These are phyloP conservation scores for Russula ochroleuca DNA, from an alignment of 768 basidiomycete genomes.

Conservation along the genomic window DNA sequence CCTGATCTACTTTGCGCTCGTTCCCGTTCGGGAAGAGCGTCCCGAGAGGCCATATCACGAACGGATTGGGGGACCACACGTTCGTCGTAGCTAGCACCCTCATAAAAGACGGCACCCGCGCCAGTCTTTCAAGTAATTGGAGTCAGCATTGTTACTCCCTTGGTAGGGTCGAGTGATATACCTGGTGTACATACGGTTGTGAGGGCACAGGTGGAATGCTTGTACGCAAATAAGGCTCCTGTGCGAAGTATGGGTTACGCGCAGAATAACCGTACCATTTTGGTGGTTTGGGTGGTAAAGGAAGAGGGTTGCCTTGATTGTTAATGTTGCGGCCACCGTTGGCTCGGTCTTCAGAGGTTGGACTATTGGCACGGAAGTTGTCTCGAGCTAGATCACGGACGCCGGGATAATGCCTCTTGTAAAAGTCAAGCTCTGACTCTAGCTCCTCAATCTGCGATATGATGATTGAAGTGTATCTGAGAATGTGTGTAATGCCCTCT, in stretches of 20 bases:
- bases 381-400: conserved; percentile 19
- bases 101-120: conserved; percentile 18
- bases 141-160: not conserved
- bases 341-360: conserved; percentile 5
- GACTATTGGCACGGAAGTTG: not conserved
- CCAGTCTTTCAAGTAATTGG: conserved; percentile 9
- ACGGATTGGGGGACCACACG: conserved; percentile 19
- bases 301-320: conserved; percentile 17
- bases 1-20: conserved; percentile 14
- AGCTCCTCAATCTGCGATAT: conserved; percentile 17
- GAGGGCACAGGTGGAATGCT: conserved; percentile 7
- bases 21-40: conserved; percentile 5
- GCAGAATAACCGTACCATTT: conserved; percentile 19
- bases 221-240: conserved; percentile 22
- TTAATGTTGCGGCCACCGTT: conserved; percentile 11
- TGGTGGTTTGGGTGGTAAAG: conserved; percentile 15
- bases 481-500: not conserved
- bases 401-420: conserved; percentile 17
- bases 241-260: conserved; percentile 18
- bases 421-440: conserved; percentile 15
- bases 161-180: not conserved
- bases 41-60: conserved; percentile 17
- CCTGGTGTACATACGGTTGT: conserved; percentile 21
- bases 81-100: conserved; percentile 21
- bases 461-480: conserved; percentile 9